phyloP scores from a whole-genome alignment of 768 basidiomycete species.

The Agrocybe pediades region DNA sequence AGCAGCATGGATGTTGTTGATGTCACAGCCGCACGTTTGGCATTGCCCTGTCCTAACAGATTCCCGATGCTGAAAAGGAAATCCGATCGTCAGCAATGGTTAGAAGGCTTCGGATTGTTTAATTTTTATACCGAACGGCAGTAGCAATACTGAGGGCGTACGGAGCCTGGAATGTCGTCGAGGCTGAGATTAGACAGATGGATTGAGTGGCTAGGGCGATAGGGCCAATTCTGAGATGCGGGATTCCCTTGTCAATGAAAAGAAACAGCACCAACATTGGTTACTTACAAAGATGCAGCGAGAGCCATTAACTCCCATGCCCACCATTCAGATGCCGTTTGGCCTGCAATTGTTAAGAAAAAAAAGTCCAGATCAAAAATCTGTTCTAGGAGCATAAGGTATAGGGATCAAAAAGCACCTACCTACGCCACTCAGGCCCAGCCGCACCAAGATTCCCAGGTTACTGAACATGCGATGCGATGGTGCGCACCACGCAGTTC shows the following conservation, averaged over 20 bases:
- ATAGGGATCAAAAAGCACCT: no score
- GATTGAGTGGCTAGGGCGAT: conserved; percentile 86
- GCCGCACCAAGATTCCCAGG: conserved; percentile 66
- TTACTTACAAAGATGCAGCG: conserved; percentile 46
- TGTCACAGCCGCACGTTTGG: conserved; percentile 69
- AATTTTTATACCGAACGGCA: conserved; percentile 84
- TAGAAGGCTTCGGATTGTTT: conserved; percentile 16
- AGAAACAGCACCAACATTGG: not conserved
- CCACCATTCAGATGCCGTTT: conserved; percentile 95
- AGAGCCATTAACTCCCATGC: conserved; percentile 88
- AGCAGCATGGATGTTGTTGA: conserved; percentile 66
- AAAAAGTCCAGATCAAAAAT: not conserved
- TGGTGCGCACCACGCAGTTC: conserved; percentile 85
- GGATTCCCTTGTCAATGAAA: not conserved
- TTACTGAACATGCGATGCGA: conserved; percentile 62
- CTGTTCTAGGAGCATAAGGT: not conserved
- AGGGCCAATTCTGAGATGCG: conserved; percentile 64
- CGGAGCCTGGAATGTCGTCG: conserved; percentile 80
- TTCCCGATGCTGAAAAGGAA: conserved; percentile 70
- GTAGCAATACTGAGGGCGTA: conserved; percentile 81
- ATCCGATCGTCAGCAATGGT: not conserved
- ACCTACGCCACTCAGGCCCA: conserved; percentile 85
- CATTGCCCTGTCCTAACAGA: conserved; percentile 78
- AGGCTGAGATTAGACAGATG: conserved; percentile 75
- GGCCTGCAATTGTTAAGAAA: conserved; percentile 38